Evolutionary conservation across 148 eudicot species (phyloP).

Genomic region (Pharnaceum exiguum): DNA sequence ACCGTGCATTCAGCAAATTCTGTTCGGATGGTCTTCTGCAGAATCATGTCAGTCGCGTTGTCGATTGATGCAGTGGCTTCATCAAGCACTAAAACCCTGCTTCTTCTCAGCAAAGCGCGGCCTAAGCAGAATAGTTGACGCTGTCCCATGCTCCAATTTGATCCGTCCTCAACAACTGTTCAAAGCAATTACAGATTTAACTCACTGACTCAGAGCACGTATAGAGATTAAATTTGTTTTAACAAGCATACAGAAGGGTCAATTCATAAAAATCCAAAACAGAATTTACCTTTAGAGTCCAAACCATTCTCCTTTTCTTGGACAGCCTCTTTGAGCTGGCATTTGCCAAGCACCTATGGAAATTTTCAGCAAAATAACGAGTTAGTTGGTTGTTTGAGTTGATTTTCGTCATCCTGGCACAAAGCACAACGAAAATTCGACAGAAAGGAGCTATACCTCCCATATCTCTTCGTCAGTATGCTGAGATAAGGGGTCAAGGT

Average conservation of each 20-base stretch:
- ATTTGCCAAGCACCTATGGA: conserved; percentile 64
- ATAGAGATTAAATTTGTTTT: background rate
- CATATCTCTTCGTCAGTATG: conserved; percentile 64
- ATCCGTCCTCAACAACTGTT: conserved; percentile 84
- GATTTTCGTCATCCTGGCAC: background rate
- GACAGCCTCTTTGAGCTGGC: conserved; percentile 79
- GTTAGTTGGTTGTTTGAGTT: background rate
- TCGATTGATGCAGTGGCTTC: conserved; percentile 96
- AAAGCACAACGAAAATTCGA: background rate
- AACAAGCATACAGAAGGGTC: background rate
- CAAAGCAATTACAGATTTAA: background rate
- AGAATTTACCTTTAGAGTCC: conserved; percentile 57
- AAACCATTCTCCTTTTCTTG: conserved; percentile 68
- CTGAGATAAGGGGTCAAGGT: conserved; percentile 68
- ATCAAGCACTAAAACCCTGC: conserved; percentile 84
- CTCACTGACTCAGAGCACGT: background rate
- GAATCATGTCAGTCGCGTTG: conserved; percentile 71
- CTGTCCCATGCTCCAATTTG: conserved; percentile 99
- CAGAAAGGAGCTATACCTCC: conserved; percentile 50
- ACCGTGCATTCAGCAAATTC: conserved; percentile 85
- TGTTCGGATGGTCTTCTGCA: conserved; percentile 70
- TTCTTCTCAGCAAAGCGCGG: conserved; percentile 73
- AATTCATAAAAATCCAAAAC: background rate
- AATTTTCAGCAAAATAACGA: background rate
- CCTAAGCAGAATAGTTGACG: conserved; percentile 84